phyloP scores from a whole-genome alignment of 2,329 filamentous ascomycete species.

The Xylaria sp. region DNA sequence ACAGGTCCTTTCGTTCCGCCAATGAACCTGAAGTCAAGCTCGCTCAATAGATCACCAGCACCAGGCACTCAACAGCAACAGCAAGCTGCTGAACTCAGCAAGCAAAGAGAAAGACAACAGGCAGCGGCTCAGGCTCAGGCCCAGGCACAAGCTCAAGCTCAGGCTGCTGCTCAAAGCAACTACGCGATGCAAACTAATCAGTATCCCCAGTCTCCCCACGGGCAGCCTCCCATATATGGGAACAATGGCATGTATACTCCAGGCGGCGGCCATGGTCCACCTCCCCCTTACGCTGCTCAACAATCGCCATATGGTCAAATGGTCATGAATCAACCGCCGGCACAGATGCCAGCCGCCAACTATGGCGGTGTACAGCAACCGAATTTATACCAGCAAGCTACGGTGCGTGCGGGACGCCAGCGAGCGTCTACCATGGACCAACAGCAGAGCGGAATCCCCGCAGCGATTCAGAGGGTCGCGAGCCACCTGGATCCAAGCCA shows the following conservation, averaged over 20 bases:
- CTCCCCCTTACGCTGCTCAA: conserved; percentile 84
- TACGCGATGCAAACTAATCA: conserved; percentile 67
- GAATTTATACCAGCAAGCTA: conserved; percentile 79
- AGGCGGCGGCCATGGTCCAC: conserved; percentile 66
- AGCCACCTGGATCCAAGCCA: conserved; percentile 95
- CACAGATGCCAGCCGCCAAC: conserved; percentile 73
- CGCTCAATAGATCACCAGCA: conserved; percentile 85
- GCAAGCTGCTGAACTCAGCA: conserved; percentile 92
- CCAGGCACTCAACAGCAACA: conserved; percentile 96
- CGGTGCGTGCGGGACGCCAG: conserved; percentile 81
- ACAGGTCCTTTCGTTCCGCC: conserved; percentile 96
- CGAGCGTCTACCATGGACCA: conserved; percentile 97
- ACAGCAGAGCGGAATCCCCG: conserved; percentile 90
- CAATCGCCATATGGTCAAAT: conserved; percentile 78
- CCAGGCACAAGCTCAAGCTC: conserved; percentile 75
- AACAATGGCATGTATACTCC: conserved; percentile 85
- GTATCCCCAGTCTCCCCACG: conserved; percentile 59
- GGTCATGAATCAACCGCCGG: conserved; percentile 73
- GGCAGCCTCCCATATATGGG: conserved; percentile 76
- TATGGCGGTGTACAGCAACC: conserved; percentile 67
- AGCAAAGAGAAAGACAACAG: conserved; percentile 87
- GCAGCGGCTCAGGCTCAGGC: conserved; percentile 57
- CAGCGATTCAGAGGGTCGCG: conserved; percentile 91
- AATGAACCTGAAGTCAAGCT: conserved; percentile 93
- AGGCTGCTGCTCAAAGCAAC: conserved; percentile 73